Base-by-base conservation (phyloP, 805 yeast species). In the Kodamaea restingae region DNA sequence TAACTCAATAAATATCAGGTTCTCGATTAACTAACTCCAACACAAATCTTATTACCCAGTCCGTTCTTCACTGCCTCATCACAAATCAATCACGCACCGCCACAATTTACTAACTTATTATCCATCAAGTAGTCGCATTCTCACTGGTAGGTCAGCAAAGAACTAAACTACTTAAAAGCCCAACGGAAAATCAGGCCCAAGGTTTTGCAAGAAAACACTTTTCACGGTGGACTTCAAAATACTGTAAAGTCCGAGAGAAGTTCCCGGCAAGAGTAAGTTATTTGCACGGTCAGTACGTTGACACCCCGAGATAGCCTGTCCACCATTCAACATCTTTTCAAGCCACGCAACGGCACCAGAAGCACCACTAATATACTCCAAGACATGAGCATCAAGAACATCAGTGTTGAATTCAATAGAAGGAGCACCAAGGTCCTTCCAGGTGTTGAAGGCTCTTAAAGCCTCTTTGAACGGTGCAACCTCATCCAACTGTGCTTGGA, bases 251-350 rank as follows among this genome's bases (percentile, higher is more conserved):
- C 32, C 32, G 7, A 15, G 12, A 4, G 32, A 18, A 10, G 75
- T 38, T 67, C 63, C 41, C 67, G 58, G 48, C 64, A 55, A 52
- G 63, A 78, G 41, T 70, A 84, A 31, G 63, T 62, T 55, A 52
- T 63, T 10, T 57, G 58, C 43, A 68, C 81, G 43, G 63, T 61
- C 81, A 75, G 38, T 39, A 18, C 36, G 46, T n/a, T 38, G 25
- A 35, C 60, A 56, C 4, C 60, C 59, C 4, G 38, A 11, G 10
- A 50, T 38, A 2, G 50, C 40, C 3, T 32, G 29, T 9, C 18
- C 41, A 6, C 55, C 54, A 3, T 41, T 36, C 9, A 49, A 46
- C 15, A 49, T 44, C 9, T 46, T 45, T 22, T 43, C 34, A 7
- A 56, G 14, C 55, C 56, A 56, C 9, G 39, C 28, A 12, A 56